Percentiles rank a stretch among this genome's conserved stretches.
Evolutionary conservation across 108 stramenopile genomes (phyloP).

Genomic region (Cyclotella atomus): DNA sequence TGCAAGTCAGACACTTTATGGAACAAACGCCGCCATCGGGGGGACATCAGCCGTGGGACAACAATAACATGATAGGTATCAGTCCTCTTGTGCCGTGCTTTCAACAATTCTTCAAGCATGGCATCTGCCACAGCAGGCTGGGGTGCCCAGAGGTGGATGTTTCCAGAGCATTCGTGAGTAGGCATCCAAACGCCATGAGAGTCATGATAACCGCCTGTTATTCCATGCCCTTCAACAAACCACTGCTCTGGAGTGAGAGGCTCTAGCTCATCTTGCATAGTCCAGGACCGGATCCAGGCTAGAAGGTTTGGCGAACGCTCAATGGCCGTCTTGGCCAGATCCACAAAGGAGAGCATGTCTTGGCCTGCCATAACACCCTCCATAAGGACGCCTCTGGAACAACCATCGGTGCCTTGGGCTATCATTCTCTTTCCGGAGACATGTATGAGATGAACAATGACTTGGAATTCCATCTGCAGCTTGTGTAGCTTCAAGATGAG

Average conservation of each 20-base stretch:
- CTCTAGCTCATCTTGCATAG: neutral
- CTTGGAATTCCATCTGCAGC: neutral
- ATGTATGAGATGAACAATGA: constrained; percentile 17
- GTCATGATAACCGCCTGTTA: constrained; percentile 10
- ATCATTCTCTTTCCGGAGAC: constrained; percentile 33
- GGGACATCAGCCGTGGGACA: constrained; percentile 7
- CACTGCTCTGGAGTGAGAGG: constrained; percentile 9
- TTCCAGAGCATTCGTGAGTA: neutral
- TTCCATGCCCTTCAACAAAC: constrained; percentile 27
- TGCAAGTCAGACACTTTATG: constrained; percentile 27
- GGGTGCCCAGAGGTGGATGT: constrained; percentile 23
- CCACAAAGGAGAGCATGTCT: constrained; percentile 1
- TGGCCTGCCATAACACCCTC: constrained; percentile 22
- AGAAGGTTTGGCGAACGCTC: constrained; percentile 26
- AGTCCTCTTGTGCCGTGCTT: constrained; percentile 42
- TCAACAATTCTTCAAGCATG: constrained; percentile 34
- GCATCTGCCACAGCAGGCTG: constrained; percentile 29
- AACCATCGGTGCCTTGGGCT: constrained; percentile 26
- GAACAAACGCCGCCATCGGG: constrained; percentile 29
- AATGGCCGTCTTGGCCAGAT: constrained; percentile 11
- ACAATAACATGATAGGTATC: constrained; percentile 34
- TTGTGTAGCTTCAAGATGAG: neutral
- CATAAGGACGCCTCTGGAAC: constrained; percentile 13
- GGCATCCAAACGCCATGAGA: constrained; percentile 33
- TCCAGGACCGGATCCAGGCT: constrained; percentile 14